These are phyloP conservation scores for Alternaria infectoria DNA, from an alignment of 2,329 filamentous ascomycete genomes.

Conservation along the genomic window DNA sequence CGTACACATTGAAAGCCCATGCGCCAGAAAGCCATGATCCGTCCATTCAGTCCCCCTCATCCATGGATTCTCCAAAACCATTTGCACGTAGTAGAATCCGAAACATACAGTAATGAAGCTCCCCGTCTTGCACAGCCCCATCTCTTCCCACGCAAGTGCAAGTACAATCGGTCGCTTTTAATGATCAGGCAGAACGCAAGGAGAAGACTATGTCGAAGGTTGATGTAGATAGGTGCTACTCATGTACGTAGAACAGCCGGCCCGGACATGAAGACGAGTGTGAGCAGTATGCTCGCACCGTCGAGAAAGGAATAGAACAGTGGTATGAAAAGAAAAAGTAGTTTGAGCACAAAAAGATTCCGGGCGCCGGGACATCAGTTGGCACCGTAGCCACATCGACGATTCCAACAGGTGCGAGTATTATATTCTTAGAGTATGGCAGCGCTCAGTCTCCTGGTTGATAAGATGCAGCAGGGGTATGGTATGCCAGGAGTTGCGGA, in stretches of 20 bases:
- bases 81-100: conserved; percentile 15
- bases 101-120: conserved; percentile 26
- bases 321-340: conserved; percentile 44
- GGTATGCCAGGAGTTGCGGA: conserved; percentile 32
- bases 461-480: conserved; percentile 34
- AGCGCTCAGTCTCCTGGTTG: conserved; percentile 29
- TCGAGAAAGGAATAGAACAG: conserved; percentile 32
- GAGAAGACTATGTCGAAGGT: conserved; percentile 21
- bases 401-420: conserved; percentile 41
- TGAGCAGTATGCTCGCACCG: conserved; percentile 22
- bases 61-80: conserved; percentile 8
- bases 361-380: conserved; percentile 42
- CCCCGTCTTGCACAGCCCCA: conserved; percentile 11
- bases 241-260: conserved; percentile 37
- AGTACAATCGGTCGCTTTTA: conserved; percentile 25
- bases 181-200: conserved; percentile 17
- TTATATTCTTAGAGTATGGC: conserved; percentile 33
- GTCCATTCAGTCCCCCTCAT: not conserved
- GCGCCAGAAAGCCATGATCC: conserved; percentile 6
- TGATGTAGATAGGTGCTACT: conserved; percentile 23
- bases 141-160: conserved; percentile 10
- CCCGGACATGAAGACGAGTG: conserved; percentile 22
- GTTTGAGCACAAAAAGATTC: conserved; percentile 33
- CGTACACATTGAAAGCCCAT: conserved; percentile 11
- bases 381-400: conserved; percentile 31